Conservation (phyloP, 495 filamentous ascomycete species). For the Bacidia rubella region DNA sequence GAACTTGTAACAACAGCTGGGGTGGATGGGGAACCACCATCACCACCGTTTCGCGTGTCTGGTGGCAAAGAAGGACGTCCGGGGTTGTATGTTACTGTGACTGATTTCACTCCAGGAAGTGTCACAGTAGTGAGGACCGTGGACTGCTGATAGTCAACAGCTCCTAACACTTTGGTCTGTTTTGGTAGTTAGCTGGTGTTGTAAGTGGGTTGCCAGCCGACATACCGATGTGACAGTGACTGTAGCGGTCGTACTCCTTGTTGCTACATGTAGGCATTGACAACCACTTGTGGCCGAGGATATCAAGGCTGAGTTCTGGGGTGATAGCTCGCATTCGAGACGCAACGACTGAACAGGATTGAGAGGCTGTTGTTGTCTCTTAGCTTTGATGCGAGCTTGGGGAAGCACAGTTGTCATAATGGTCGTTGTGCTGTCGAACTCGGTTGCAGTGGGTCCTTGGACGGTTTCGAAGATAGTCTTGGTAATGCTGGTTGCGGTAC, state of each 20-base stretch:
- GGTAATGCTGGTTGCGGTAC: constrained; percentile 4
- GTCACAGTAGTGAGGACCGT: constrained; percentile 4
- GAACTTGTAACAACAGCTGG: not conserved
- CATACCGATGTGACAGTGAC: constrained; percentile 9
- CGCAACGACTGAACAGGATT: constrained; percentile 2
- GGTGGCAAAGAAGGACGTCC: not conserved
- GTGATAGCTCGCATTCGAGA: not conserved
- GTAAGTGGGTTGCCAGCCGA: not conserved
- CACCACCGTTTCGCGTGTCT: not conserved
- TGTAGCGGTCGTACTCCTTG: constrained; percentile 6
- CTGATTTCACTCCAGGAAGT: not conserved
- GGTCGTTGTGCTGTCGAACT: not conserved
- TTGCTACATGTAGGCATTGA: constrained; percentile 18
- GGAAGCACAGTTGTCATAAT: not conserved
- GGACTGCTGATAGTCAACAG: constrained; percentile 1
- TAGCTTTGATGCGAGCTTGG: constrained; percentile 2
- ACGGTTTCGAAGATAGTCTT: not conserved
- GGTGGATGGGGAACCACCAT: not conserved
- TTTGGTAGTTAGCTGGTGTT: not conserved
- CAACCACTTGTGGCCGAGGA: constrained; percentile 16
- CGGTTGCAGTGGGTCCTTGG: not conserved
- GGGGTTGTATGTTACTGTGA: not conserved
- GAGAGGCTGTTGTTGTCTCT: constrained; percentile 3
- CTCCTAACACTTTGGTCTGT: constrained; percentile 7
- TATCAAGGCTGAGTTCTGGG: constrained; percentile 4